Base-by-base conservation (phyloP, 176 grass and related monocot species). In the Alopecurus myosuroides region DNA sequence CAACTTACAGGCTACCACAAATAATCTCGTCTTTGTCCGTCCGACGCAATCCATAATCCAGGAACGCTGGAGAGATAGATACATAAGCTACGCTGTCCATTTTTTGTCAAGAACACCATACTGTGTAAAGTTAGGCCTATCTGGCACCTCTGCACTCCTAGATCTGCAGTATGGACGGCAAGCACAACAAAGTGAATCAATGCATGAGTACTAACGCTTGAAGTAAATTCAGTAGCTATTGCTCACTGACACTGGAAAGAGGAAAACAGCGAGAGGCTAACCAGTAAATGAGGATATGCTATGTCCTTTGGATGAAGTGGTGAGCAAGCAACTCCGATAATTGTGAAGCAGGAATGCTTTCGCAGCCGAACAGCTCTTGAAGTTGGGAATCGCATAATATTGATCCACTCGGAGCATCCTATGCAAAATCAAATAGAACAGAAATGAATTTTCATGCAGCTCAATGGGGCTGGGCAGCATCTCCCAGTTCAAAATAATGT, bases 311-410 rank as follows among this genome's bases (percentile, higher is more conserved):
- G 77, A 94, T 79, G 85, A 98, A 94, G 78, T 98, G 93, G 66
- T 86, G 91, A 74, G 77, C 50, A 78, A 98, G 87, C 83, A 94
- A 85, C 60, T 92, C 87, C 82, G 88, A 79, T 88, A 98, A 75
- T 36, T 68, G 91, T 86, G 93, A 85, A 63, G 72, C 69, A 58
- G 89, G 91, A 74, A 98, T 77, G 73, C 79, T 95, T 62, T 95
- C 91, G 63, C 91, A 95, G 34, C 91, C 93, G 10, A 98, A 91
- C 25, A 98, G 81, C 90, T 94, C 93, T 77, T 95, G 91, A 71
- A 98, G 89, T 76, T 95, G 95, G 50, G 88, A 87, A 88, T 98
- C 96, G 79, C 96, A 98, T 69, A 94, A 55, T 90, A 98, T 94
- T 15, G 87, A 91, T 50, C 18, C 71, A 71, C 41, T 90, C 46